Evolutionary conservation across 768 basidiomycete genomes (phyloP).

Genomic region (Hericium erinaceus): DNA sequence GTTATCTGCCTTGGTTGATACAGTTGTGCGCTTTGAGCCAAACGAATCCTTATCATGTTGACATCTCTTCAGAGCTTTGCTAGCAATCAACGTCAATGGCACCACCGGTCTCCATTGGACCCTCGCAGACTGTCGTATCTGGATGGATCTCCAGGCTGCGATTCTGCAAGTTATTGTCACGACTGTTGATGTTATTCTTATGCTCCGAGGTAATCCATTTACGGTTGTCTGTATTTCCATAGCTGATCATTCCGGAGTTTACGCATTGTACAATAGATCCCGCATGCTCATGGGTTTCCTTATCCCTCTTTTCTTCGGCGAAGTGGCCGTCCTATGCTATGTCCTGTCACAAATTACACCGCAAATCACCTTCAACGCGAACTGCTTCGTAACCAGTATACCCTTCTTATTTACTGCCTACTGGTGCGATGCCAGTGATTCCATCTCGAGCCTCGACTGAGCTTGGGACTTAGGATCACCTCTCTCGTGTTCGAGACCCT

Average conservation of each 20-base stretch:
- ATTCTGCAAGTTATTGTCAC: slow-evolving; percentile 17
- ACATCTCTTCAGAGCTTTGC: slow-evolving; percentile 10
- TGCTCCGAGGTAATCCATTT: slow-evolving; percentile 15
- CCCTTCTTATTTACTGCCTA: slow-evolving; percentile 16
- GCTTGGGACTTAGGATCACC: slow-evolving; percentile 10
- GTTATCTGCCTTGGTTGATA: neutral
- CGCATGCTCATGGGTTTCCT: slow-evolving; percentile 9
- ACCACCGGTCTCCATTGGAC: slow-evolving; percentile 15
- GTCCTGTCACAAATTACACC: slow-evolving; percentile 10
- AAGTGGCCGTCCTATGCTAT: neutral
- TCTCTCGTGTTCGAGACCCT: slow-evolving; percentile 19
- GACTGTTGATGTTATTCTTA: slow-evolving; percentile 18
- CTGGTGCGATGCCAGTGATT: slow-evolving; percentile 10
- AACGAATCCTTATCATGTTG: neutral
- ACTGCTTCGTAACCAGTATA: slow-evolving; percentile 18
- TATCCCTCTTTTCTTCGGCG: slow-evolving; percentile 6
- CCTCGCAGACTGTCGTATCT: slow-evolving; percentile 10
- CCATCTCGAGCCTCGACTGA: neutral
- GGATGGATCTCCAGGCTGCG: slow-evolving; percentile 16
- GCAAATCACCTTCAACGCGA: slow-evolving; percentile 12
- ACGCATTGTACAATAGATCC: slow-evolving; percentile 16
- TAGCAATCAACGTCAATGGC: slow-evolving; percentile 18
- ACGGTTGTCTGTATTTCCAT: neutral
- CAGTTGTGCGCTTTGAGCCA: neutral
- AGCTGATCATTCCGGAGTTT: slow-evolving; percentile 8